Evolutionary conservation across 2,329 filamentous ascomycete species (phyloP).

Genomic region (Aspergillus sp.): DNA sequence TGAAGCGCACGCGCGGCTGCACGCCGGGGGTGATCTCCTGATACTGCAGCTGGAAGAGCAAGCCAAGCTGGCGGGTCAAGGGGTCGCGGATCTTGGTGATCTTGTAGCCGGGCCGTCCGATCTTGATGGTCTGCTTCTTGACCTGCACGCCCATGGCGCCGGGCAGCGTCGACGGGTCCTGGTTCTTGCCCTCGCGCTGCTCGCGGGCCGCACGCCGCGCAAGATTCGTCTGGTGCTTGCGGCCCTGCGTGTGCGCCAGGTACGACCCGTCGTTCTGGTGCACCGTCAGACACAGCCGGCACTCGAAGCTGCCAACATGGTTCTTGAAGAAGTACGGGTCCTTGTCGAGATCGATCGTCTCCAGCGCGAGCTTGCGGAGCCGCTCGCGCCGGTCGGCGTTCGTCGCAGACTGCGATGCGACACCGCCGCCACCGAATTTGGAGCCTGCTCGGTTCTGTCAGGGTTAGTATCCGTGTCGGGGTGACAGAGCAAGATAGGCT

Average conservation of each 20-base stretch:
- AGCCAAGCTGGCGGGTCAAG: conserved; percentile 79
- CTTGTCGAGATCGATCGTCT: conserved; percentile 98
- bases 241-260: conserved; percentile 95
- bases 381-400: conserved; percentile 97
- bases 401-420: conserved; percentile 87
- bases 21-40: conserved; percentile 79
- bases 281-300: conserved; percentile 91
- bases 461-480: conserved; percentile 10
- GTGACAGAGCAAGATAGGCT: neutral
- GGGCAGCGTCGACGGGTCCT: conserved; percentile 64
- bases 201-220: conserved; percentile 94
- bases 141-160: conserved; percentile 75
- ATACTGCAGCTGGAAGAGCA: conserved; percentile 96
- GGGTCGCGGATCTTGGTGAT: conserved; percentile 95
- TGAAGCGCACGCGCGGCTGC: conserved; percentile 84
- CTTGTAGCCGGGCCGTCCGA: conserved; percentile 93
- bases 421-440: conserved; percentile 96
- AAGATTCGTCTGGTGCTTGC: conserved; percentile 98
- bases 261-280: conserved; percentile 99
- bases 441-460: conserved; percentile 86
- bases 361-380: conserved; percentile 94
- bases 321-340: conserved; percentile 99
- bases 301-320: conserved; percentile 97
- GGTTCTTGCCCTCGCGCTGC: conserved; percentile 76
- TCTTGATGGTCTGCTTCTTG: conserved; percentile 87